These are phyloP conservation scores for Diplodia seriata DNA, from an alignment of 2,329 filamentous ascomycete species.

Conservation along the genomic window DNA sequence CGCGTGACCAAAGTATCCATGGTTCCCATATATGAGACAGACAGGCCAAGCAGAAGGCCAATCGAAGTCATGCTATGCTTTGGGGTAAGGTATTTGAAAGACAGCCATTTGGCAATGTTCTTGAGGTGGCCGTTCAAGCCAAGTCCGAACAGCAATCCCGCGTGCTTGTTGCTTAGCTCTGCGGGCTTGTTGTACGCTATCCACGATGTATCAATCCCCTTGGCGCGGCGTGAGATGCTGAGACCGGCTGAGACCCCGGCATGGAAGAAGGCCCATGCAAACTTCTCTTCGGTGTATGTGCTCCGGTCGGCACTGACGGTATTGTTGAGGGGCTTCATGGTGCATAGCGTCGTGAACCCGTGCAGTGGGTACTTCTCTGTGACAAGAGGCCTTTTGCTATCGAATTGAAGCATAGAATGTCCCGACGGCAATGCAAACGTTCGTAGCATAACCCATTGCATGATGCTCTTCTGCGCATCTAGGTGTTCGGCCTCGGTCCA, in stretches of 20 bases:
- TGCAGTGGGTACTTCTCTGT: conserved; percentile 91
- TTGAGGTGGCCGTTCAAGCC: conserved; percentile 96
- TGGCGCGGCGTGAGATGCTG: conserved; percentile 85
- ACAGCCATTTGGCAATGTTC: conserved; percentile 94
- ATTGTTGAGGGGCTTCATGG: conserved; percentile 90
- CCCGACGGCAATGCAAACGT: conserved; percentile 90
- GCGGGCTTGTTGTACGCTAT: conserved; percentile 96
- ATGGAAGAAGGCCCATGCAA: conserved; percentile 98
- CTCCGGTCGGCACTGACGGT: conserved; percentile 91
- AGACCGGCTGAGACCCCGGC: conserved; percentile 92
- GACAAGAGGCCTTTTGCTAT: conserved; percentile 82
- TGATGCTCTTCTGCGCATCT: conserved; percentile 90
- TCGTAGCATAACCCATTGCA: conserved; percentile 82
- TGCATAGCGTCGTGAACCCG: conserved; percentile 89
- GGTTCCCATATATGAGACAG: conserved; percentile 91
- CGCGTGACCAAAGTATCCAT: conserved; percentile 97
- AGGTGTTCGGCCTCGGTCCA: conserved; percentile 88
- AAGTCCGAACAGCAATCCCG: conserved; percentile 87
- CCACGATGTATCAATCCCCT: conserved; percentile 98
- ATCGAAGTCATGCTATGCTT: conserved; percentile 99
- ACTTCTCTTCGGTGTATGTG: conserved; percentile 91
- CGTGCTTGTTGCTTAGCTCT: conserved; percentile 94
- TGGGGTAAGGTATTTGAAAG: conserved; percentile 98
- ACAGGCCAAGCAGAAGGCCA: conserved; percentile 87
- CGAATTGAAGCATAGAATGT: conserved; percentile 85